Evolutionary conservation across 768 basidiomycete species (phyloP).

Genomic region (Boletales sp.): DNA sequence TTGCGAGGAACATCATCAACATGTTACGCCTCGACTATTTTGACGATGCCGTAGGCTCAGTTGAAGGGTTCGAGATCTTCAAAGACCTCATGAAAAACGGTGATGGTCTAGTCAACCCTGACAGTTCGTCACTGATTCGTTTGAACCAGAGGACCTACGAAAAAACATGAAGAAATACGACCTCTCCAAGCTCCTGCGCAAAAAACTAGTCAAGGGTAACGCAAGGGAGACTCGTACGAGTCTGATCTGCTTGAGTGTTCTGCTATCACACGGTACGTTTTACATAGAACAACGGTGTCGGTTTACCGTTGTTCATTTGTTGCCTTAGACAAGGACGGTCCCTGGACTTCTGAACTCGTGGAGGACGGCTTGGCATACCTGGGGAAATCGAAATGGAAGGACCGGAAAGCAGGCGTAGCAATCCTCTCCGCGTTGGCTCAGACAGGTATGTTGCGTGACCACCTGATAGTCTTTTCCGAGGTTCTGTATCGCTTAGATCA

Average conservation of each 20-base stretch:
- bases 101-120: not conserved
- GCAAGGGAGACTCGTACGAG: constrained; percentile 16
- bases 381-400: too few species aligned
- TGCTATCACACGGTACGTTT: constrained; percentile 13
- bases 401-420: too few species aligned
- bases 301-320: not conserved
- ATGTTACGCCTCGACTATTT: constrained; percentile 22
- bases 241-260: constrained; percentile 19
- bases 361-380: too few species aligned
- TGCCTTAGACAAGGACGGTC: constrained; percentile 1
- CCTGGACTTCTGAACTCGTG: not conserved
- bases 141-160: constrained; percentile 9
- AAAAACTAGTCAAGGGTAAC: constrained; percentile 11
- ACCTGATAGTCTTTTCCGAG: not conserved
- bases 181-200: constrained; percentile 11
- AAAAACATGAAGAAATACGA: constrained; percentile 5
- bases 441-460: not conserved
- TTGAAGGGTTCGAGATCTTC: constrained; percentile 25
- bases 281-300: too few species aligned
- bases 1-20: constrained; percentile 14
- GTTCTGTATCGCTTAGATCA: constrained; percentile 3
- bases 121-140: not conserved
- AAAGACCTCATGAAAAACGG: constrained; percentile 15
- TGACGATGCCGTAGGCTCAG: constrained; percentile 18
- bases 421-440: too few species aligned